These are phyloP conservation scores for Populus hybrid DNA, from an alignment of 441 rosid species.

Conservation along the genomic window DNA sequence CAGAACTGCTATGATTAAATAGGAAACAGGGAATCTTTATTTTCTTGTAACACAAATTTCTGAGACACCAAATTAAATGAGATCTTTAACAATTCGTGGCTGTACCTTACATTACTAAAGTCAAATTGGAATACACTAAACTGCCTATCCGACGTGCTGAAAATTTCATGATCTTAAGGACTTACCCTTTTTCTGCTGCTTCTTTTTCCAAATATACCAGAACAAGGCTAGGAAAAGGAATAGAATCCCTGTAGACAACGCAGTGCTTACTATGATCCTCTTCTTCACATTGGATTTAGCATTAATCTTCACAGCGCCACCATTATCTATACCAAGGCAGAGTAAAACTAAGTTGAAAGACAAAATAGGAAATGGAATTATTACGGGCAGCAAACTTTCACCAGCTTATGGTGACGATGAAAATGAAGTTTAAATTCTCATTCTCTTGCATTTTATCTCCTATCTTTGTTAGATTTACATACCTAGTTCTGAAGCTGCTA, in stretches of 20 bases:
- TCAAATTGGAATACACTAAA: background rate
- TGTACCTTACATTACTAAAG: background rate
- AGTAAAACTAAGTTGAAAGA: background rate
- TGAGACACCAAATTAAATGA: background rate
- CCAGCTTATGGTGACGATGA: background rate
- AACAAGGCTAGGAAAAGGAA: background rate
- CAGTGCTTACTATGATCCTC: background rate
- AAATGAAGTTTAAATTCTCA: background rate
- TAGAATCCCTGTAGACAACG: background rate
- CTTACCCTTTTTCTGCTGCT: background rate
- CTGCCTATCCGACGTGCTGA: background rate
- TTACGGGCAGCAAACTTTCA: background rate
- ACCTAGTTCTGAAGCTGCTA: conserved; percentile 56
- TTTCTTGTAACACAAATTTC: background rate
- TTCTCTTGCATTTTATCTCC: background rate
- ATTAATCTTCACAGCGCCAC: background rate
- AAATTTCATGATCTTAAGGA: background rate
- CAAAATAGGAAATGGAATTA: background rate
- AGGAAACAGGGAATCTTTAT: background rate
- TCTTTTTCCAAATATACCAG: background rate
- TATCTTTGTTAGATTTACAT: background rate
- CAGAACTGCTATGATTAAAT: background rate
- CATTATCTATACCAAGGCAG: background rate
- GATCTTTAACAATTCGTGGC: background rate
- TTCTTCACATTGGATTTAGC: background rate